phyloP scores from a whole-genome alignment of 1,284 basidiomycete genomes.

The Afroboletus lepidellus region DNA sequence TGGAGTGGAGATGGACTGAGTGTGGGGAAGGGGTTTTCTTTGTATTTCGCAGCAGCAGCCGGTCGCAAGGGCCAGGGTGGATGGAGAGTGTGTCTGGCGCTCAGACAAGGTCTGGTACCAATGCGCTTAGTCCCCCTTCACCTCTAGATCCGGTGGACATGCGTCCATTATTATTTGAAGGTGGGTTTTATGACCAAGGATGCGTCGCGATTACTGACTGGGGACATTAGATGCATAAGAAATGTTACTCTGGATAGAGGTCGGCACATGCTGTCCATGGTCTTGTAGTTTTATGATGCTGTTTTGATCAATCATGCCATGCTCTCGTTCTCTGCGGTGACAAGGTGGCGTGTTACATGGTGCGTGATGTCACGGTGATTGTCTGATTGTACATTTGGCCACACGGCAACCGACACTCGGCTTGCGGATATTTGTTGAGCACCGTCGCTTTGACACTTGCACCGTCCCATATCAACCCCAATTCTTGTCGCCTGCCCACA shows the following conservation, averaged over 20 bases:
- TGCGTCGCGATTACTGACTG: slow-evolving; percentile 9
- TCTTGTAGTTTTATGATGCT: slow-evolving; percentile 26
- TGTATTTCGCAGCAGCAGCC: slow-evolving; percentile 6
- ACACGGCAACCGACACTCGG: slow-evolving; percentile 5
- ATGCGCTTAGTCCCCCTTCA: slow-evolving; percentile 1
- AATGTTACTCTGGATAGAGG: slow-evolving; percentile 18
- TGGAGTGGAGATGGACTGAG: slow-evolving; percentile 26
- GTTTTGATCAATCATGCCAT: slow-evolving; percentile 26
- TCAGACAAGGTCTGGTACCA: slow-evolving; percentile 8
- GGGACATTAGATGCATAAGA: slow-evolving; percentile 10
- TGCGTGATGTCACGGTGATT: slow-evolving; percentile 30
- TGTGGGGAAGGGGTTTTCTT: background rate
- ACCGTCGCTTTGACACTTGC: slow-evolving; percentile 18
- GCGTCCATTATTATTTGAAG: slow-evolving; percentile 19
- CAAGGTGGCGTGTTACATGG: slow-evolving; percentile 13
- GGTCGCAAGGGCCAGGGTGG: slow-evolving; percentile 1
- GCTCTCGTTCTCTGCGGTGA: slow-evolving; percentile 6
- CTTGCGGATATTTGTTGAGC: slow-evolving; percentile 27
- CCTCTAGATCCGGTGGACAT: slow-evolving; percentile 17
- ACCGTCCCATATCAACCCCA: slow-evolving; percentile 12
- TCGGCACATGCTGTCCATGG: slow-evolving; percentile 4
- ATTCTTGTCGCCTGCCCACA: background rate
- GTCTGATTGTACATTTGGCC: slow-evolving; percentile 11
- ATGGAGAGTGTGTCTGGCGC: slow-evolving; percentile 4
- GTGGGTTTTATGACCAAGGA: slow-evolving; percentile 12